Base-by-base conservation (phyloP, 2,329 filamentous ascomycete genomes). In the Stemphylium lycopersici region DNA sequence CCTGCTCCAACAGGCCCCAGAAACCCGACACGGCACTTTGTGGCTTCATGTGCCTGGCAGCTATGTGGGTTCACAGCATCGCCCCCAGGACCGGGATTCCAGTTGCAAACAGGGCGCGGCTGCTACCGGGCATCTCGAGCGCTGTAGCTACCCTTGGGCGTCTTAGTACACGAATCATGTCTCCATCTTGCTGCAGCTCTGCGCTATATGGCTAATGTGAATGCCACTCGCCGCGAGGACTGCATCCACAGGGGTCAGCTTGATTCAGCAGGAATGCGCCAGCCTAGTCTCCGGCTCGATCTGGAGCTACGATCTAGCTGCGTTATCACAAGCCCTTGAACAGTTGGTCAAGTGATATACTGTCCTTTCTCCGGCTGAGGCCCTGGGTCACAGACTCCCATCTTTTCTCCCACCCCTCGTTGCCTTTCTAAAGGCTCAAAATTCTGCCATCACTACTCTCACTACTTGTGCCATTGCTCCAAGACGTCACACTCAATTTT, bases 201-300 rank as follows among this genome's bases (percentile, higher is more conserved):
- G 53, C 59, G 46, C 29, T 48, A 50, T 29, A 13, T 58, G 59
- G 45, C 57, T 48, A 62, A 53, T 54, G 56, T 58, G 41, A 53
- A 60, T 56, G 49, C 56, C 50, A 61, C 63, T 54, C 66, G 61
- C 56, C 65, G 62, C 55, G 55, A 63, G 57, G 55, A 65, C 59
- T 66, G 65, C 65, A 66, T 56, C 52, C 53, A 60, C 52, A 62
- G 56, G 65, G 62, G 55, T 62, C 59, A 55, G 54, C 63, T 62
- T 59, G 67, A 62, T 66, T 66, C 56, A 43, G 59, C 40, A 54
- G 33, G 58, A 52, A 61, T 52, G 50, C 54, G 59, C 60, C 61
- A 60, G 61, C 57, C 63, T 69, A 69, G 65, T 63, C 42, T 59
- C 60, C 66, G 64, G 55, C 62, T 69, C 61, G 64, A 69, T 68